phyloP scores from a whole-genome alignment of 805 yeast genomes.

The Grigorovia transvaalensis region DNA sequence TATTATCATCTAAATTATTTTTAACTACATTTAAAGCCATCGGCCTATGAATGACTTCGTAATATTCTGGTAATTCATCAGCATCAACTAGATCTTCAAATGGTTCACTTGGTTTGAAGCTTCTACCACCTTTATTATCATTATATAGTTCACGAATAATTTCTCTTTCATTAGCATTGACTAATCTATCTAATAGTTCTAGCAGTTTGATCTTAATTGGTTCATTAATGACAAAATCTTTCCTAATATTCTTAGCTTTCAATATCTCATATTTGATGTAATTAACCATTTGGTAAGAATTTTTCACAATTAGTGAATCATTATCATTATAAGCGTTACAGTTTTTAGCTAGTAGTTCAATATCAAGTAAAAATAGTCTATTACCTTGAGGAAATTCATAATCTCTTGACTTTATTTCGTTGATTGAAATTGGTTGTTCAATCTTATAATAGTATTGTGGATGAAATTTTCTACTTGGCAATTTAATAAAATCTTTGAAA shows the following conservation, averaged over 20 bases:
- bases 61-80: slow-evolving; percentile 71
- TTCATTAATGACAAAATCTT: slow-evolving; percentile 23
- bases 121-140: slow-evolving; percentile 7
- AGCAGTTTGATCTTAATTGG: slow-evolving; percentile 16
- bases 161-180: slow-evolving; percentile 23
- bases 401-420: slow-evolving; percentile 43
- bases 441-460: slow-evolving; percentile 72
- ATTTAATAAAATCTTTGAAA: slow-evolving; percentile 47
- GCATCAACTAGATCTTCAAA: slow-evolving; percentile 67
- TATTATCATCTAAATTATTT: slow-evolving; percentile 40
- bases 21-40: slow-evolving; percentile 58
- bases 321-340: slow-evolving; percentile 66
- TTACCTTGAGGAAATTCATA: slow-evolving; percentile 25
- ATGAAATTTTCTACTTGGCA: slow-evolving; percentile 64
- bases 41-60: slow-evolving; percentile 59
- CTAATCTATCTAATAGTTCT: slow-evolving; percentile 15
- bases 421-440: slow-evolving; percentile 54
- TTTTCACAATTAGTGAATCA: slow-evolving; percentile 52
- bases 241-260: slow-evolving; percentile 28
- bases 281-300: slow-evolving; percentile 46
- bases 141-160: slow-evolving; percentile 12
- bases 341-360: slow-evolving; percentile 57
- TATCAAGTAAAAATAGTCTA: slow-evolving; percentile 44
- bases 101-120: slow-evolving; percentile 45
- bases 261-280: slow-evolving; percentile 44